These are phyloP conservation scores for Lyophyllum decastes DNA, from an alignment of 768 basidiomycete genomes.

Conservation along the genomic window DNA sequence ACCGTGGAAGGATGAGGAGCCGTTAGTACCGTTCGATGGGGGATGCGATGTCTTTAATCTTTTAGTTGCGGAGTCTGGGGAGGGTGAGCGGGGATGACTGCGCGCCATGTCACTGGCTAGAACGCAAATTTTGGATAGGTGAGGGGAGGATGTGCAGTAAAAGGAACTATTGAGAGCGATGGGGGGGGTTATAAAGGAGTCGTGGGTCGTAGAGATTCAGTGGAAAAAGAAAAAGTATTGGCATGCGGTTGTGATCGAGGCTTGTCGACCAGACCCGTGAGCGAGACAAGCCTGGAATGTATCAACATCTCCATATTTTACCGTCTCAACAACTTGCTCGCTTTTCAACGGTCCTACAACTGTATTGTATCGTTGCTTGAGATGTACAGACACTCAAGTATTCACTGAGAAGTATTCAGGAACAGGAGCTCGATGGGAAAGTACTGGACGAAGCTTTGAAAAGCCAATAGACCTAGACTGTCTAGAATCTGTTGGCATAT, in stretches of 20 bases:
- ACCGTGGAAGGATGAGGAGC: constrained; percentile 6
- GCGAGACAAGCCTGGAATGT: constrained; percentile 7
- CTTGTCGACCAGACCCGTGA: constrained; percentile 1
- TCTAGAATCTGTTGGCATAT: too few relatives aligned
- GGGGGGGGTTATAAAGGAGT: constrained; percentile 12
- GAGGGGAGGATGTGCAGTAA: not conserved
- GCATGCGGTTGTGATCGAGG: constrained; percentile 8
- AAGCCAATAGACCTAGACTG: too few relatives aligned
- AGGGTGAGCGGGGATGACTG: constrained; percentile 28
- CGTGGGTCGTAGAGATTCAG: not conserved
- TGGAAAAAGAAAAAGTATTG: constrained; percentile 5
- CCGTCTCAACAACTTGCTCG: not conserved
- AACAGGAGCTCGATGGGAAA: too few relatives aligned
- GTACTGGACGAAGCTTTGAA: too few relatives aligned
- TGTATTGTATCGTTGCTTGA: too few relatives aligned
- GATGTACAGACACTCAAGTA: too few relatives aligned
- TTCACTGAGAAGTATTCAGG: too few relatives aligned
- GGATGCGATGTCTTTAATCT: constrained; percentile 30
- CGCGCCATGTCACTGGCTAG: constrained; percentile 24
- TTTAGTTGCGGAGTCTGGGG: constrained; percentile 26
- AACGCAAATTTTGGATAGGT: not conserved
- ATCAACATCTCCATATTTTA: too few relatives aligned
- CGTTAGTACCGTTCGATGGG: constrained; percentile 10
- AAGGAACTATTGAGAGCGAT: not conserved
- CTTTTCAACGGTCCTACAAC: not conserved